Base-by-base conservation (phyloP, 192 early-diverging fungal species). In the Podila epigama region DNA sequence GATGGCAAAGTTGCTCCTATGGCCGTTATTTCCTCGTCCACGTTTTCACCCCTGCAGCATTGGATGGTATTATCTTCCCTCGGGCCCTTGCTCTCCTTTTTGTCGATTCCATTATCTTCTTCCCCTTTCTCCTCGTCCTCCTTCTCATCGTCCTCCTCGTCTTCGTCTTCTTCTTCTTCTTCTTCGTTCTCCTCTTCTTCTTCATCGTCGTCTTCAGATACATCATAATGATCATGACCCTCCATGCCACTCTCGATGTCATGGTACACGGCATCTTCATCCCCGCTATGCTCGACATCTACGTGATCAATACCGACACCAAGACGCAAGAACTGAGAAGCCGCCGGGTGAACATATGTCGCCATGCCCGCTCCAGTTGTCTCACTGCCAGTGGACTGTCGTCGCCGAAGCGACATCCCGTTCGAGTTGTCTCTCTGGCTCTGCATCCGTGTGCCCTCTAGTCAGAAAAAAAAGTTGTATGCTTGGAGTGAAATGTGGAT, bases 291-390 rank as follows among this genome's bases (percentile, higher is more conserved):
- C 9, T 63, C 68, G 5, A 70, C 60, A 31, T 70, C 68, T 3
- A 70, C 68, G 40, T 70, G 68, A 35, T 70, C 68, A 31, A 70
- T 70, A 33, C 68, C 68, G 8, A 70, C 68, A 16, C 68, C 68
- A 20, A 70, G 60, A 0, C 68, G 68, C 16, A 70, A 29, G 33
- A 70, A 70, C 42, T 70, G 68, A 31, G 68, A 63, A 15, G 68
- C 68, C n/a, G 68, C 68, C 32, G 68, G 60, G 35, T 63, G 54
- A 41, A 60, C 68, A 22, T 70, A 70, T 25, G 68, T 60, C 12
- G 53, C 44, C 18, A 60, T 35, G 12, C 51, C 29, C 22, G 59
- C 68, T n/a, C n/a, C n/a, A n/a, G n/a, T n/a, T n/a, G n/a, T n/a
- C n/a, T n/a, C n/a, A n/a, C n/a, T n/a, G 18, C 33, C 34, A 20